These are phyloP conservation scores for Diutina catenulata DNA, from an alignment of 1,139 yeast genomes.

Conservation along the genomic window DNA sequence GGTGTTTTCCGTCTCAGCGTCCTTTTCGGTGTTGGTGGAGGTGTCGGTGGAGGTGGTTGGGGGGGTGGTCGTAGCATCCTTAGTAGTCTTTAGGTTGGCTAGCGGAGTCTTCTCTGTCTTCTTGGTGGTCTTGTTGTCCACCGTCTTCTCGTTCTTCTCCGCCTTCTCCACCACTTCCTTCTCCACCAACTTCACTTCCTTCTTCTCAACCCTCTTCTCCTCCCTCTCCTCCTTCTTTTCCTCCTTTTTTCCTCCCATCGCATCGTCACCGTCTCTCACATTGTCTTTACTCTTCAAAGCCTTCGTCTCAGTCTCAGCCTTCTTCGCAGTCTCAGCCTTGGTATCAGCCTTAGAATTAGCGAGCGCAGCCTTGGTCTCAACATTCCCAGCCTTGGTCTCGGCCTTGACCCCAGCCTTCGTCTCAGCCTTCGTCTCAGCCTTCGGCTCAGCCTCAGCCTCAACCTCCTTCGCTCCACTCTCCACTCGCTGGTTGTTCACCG, in stretches of 20 bases:
- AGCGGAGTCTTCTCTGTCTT: too few species aligned
- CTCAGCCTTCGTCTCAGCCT: neutral
- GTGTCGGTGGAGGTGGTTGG: too few species aligned
- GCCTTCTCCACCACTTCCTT: neutral
- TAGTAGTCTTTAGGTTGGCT: too few species aligned
- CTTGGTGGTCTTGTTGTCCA: conserved; percentile 8
- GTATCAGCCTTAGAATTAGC: neutral
- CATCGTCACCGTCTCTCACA: neutral
- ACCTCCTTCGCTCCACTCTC: neutral
- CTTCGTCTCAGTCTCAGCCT: neutral
- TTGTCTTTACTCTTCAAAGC: neutral
- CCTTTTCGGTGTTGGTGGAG: too few species aligned
- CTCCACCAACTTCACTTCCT: neutral
- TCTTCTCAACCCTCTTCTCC: conserved; percentile 22
- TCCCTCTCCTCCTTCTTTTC: conserved; percentile 76
- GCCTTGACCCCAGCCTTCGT: neutral
- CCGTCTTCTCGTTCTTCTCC: too few species aligned
- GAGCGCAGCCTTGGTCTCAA: too few species aligned
- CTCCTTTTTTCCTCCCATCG: too few species aligned
- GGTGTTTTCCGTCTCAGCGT: too few species aligned
- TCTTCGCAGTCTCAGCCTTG: neutral
- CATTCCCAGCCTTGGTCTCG: neutral
- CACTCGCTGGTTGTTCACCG: neutral
- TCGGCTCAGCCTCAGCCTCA: neutral
- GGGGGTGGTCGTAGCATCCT: too few species aligned